These are phyloP conservation scores for Chloranthus sessilifolius DNA, from an alignment of 164 flowering plant genomes.

Conservation along the genomic window DNA sequence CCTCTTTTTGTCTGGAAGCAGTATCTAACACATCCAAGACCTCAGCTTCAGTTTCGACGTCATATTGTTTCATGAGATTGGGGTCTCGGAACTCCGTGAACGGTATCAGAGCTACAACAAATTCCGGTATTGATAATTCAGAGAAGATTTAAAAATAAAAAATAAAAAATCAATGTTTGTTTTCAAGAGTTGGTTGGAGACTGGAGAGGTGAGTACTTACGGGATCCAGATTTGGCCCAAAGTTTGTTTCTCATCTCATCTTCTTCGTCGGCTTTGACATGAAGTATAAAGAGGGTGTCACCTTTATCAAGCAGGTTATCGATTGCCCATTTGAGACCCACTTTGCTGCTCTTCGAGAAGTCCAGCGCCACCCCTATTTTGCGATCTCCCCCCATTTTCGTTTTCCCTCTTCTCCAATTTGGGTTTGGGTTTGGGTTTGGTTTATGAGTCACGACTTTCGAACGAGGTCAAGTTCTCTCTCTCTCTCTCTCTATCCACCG, in stretches of 20 bases:
- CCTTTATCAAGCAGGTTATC: conserved; percentile 32
- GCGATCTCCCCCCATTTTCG: conserved; percentile 31
- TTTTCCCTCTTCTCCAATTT: too few relatives aligned
- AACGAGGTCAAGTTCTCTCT: too few relatives aligned
- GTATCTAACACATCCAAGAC: conserved; percentile 54
- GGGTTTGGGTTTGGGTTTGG: too few relatives aligned
- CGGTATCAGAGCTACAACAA: conserved; percentile 57
- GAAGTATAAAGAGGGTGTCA: conserved; percentile 39
- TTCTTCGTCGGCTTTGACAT: conserved; percentile 22
- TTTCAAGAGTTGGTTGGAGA: not conserved
- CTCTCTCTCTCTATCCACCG: too few relatives aligned
- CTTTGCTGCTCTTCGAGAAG: conserved; percentile 50
- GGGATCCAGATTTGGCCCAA: conserved; percentile 58
- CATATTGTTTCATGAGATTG: conserved; percentile 45
- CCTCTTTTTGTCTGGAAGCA: conserved; percentile 45
- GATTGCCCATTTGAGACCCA: conserved; percentile 44
- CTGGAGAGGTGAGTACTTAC: conserved; percentile 39
- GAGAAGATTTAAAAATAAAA: not conserved
- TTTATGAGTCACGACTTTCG: too few relatives aligned
- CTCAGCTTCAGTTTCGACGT: conserved; percentile 37
- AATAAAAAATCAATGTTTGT: not conserved
- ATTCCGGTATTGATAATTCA: too few relatives aligned
- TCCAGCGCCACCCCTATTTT: conserved; percentile 50
- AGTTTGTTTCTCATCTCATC: conserved; percentile 35
- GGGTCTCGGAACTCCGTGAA: conserved; percentile 46